Evolutionary conservation across 768 basidiomycete species (phyloP).

Genomic region (Leccinum disarticulatum): DNA sequence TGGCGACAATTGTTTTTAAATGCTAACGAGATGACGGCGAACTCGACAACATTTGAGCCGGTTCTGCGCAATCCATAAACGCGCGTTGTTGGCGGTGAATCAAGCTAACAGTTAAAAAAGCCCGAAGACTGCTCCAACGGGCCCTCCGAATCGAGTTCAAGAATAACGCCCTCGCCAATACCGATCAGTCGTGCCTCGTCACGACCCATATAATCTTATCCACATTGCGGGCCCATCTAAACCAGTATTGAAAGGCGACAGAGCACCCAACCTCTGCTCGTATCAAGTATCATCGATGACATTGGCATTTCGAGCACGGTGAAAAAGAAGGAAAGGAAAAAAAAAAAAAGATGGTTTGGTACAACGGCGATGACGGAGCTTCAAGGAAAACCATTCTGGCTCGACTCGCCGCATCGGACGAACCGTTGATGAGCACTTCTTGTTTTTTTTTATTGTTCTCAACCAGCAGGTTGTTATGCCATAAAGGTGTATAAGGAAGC

Average conservation of each 20-base stretch:
- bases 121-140: no score
- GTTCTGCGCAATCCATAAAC: neutral
- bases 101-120: no score
- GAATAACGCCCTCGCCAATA: neutral
- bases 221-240: neutral
- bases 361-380: neutral
- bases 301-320: neutral
- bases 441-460: neutral
- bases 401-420: neutral
- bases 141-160: neutral
- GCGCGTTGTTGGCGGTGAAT: neutral
- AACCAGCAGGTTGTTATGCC: neutral
- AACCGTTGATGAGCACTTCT: neutral
- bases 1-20: neutral
- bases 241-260: neutral
- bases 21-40: neutral
- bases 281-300: neutral
- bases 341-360: neutral
- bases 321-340: neutral
- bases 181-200: neutral
- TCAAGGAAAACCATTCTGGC: neutral
- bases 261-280: neutral
- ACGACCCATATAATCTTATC: constrained; percentile 2
- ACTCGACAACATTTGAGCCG: neutral
- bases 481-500: constrained; percentile 2